Evolutionary conservation across 305 asterid genomes (phyloP), one percentile per base, ranked within the genome.

Genomic region (Striga hermonthica): DNA sequence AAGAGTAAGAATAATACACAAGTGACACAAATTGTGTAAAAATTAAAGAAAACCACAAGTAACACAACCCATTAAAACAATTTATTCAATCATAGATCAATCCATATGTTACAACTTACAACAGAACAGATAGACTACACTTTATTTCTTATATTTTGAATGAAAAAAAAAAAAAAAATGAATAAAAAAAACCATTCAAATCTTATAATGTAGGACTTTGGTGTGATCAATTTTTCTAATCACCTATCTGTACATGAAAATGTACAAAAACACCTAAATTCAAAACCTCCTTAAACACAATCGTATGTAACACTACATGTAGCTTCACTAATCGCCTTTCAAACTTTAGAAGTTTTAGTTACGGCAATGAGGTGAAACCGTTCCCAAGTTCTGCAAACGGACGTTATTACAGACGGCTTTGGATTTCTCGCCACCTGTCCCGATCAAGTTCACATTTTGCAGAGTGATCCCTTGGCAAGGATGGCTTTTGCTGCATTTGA

Each of bases 391-490:
- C 59, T 59, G 75, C 35, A 83, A 61, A 57, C 77, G 66, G 16
- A 78, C 68, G 60, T 90, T 76, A 12, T 69, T 65, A 69, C 97
- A 90, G 0, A 38, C 56, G 62, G 91, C 97, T 64, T 72, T 58
- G 53, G 81, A 54, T 31, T 75, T 67, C 49, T 48, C 76, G 35
- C 86, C 82, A 64, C 70, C 67, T 45, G 14, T 67, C 34, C 61
- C 65, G 6, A 45, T 72, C 34, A 91, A 79, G 12, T 79, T 67
- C 71, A 91, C 83, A 79, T 86, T 75, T 12, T 84, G 85, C 69
- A 91, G 38, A 45, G 77, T 69, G 64, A 91, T 78, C 4, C 86
- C 91, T 59, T 62, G 76, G 65, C 96, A 91, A 0, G 95, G 94
- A 66, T 67, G 60, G 40, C 57, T 80, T 58, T 80, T 53, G 45